Base-by-base conservation (phyloP, 495 filamentous ascomycete species). In the Xylaria nigripes region DNA sequence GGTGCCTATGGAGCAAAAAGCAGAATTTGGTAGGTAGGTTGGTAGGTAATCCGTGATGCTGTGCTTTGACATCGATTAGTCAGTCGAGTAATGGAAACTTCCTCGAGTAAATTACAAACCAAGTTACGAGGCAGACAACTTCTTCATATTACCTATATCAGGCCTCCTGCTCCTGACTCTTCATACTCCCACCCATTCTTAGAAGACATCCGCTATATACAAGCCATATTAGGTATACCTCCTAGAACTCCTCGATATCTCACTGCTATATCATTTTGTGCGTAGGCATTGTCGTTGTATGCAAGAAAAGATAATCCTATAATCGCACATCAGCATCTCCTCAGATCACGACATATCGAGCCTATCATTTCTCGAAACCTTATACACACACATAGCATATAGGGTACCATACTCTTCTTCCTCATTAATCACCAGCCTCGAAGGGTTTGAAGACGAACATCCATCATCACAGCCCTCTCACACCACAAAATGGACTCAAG, bases 61-160 rank as follows among this genome's bases (percentile, higher is more conserved):
- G 51, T 48, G 36, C 44, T 48, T 24, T 23, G 24, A 6, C 6
- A 6, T 29, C 30, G 30, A 49, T 55, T 55, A 55, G 53, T 55
- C 36, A 55, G 53, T 43, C 27, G 46, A 32, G 15, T 36, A 12
- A 42, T 21, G 15, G 2, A 29, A 46, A 32, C n/a, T 24, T 9
- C 32, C 42, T 44, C 38, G 5, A 44, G 29, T 8, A 27, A n/a
- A 55, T 55, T 55, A 55, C 46, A 55, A 55, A 55, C 53, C 45
- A 19, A n/a, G 53, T 32, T 16, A 19, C 8, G 18, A 40, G 42
- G 18, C 51, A 19, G 19, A 19, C 27, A 41, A 24, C 45, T 18
- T 21, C 45, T 1, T 19, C n/a, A 18, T 21, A 24, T n/a, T 34
- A 36, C 36, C 13, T 12, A 2, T 2, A 36, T 36, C 32, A n/a